phyloP scores from a whole-genome alignment of 306 rosid species.

The Gynostemma pentaphyllum region DNA sequence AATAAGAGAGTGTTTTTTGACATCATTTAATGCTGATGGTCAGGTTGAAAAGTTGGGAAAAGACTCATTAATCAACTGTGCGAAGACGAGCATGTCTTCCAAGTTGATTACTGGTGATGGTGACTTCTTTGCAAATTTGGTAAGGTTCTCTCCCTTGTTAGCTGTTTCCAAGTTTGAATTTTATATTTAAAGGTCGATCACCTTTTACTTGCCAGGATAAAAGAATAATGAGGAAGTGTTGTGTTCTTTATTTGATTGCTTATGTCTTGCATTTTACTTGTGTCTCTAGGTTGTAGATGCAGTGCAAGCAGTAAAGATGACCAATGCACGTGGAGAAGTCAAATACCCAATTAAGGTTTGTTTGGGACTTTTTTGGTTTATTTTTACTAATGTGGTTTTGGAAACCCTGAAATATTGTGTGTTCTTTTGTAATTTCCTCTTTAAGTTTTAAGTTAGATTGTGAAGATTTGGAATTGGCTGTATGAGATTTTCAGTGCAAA shows the following conservation, averaged over 20 bases:
- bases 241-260: not conserved
- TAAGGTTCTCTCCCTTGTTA: slow-evolving; percentile 18
- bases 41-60: slow-evolving; percentile 96
- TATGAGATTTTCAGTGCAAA: not conserved
- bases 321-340: slow-evolving; percentile 83
- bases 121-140: slow-evolving; percentile 87
- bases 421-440: not conserved
- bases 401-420: not conserved
- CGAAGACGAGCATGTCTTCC: slow-evolving; percentile 98
- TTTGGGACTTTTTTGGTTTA: slow-evolving; percentile 21
- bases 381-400: not conserved
- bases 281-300: slow-evolving; percentile 80
- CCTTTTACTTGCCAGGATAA: not conserved
- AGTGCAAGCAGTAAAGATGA: slow-evolving; percentile 85
- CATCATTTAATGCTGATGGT: slow-evolving; percentile 5
- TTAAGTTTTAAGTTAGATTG: not conserved
- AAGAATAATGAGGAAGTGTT: not conserved
- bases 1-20: not conserved
- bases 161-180: not conserved
- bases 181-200: not conserved
- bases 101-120: slow-evolving; percentile 94
- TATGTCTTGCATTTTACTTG: slow-evolving; percentile 4
- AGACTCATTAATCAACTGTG: slow-evolving; percentile 76
- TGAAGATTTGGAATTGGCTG: not conserved
- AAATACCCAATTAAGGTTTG: slow-evolving; percentile 93